phyloP scores from a whole-genome alignment of 306 rosid species.

The Begonia peltatifolia region DNA sequence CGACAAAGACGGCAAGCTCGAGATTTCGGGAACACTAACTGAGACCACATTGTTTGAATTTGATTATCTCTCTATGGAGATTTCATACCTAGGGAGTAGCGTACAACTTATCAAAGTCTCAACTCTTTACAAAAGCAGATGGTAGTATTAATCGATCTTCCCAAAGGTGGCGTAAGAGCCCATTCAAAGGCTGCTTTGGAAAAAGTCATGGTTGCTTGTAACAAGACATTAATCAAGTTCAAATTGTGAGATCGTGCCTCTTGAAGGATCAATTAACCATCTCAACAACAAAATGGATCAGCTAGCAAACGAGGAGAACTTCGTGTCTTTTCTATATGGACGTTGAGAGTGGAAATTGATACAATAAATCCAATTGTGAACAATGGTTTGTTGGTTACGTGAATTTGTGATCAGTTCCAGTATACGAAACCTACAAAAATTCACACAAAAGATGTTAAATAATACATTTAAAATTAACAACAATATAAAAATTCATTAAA shows the following conservation, averaged over 20 bases:
- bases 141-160: constrained; percentile 59
- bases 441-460: no score
- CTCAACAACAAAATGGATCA: constrained; percentile 32
- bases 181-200: constrained; percentile 91
- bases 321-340: constrained; percentile 58
- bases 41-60: constrained; percentile 65
- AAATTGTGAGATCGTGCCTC: constrained; percentile 34
- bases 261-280: constrained; percentile 29
- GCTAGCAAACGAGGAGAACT: constrained; percentile 79
- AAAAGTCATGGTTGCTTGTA: constrained; percentile 42
- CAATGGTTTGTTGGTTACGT: no score
- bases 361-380: no score
- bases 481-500: no score
- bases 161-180: constrained; percentile 34
- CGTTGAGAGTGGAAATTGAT: constrained; percentile 8
- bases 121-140: constrained; percentile 57
- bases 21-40: constrained; percentile 63
- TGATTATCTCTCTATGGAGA: constrained; percentile 56
- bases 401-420: no score
- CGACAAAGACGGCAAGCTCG: constrained; percentile 38
- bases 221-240: constrained; percentile 30
- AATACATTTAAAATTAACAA: no score
- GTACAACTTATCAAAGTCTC: constrained; percentile 42
- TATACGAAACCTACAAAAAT: no score
- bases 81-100: constrained; percentile 20